These are phyloP conservation scores for Fusarium albidum DNA, from an alignment of 2,329 filamentous ascomycete genomes.

Conservation along the genomic window DNA sequence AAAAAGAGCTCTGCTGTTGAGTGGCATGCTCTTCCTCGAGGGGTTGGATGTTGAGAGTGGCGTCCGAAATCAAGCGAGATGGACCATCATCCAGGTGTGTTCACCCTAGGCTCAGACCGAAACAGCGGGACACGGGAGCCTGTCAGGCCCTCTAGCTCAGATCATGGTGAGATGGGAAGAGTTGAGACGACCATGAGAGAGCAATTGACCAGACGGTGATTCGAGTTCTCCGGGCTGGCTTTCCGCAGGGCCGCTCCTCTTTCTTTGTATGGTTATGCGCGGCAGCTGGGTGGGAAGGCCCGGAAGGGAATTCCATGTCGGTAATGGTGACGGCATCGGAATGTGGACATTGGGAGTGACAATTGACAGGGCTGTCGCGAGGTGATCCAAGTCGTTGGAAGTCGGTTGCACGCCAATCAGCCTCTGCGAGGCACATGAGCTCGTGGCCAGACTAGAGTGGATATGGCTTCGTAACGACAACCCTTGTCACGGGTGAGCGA, in stretches of 20 bases:
- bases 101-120: background rate
- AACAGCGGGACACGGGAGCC: background rate
- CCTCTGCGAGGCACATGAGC: slow-evolving; percentile 26
- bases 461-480: slow-evolving; percentile 32
- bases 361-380: slow-evolving; percentile 23
- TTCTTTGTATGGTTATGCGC: slow-evolving; percentile 7
- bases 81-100: too few relatives aligned
- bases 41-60: slow-evolving; percentile 13
- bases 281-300: background rate
- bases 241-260: slow-evolving; percentile 7
- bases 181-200: slow-evolving; percentile 7
- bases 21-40: slow-evolving; percentile 19
- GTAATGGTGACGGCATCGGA: slow-evolving; percentile 21
- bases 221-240: slow-evolving; percentile 1
- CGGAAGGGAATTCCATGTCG: slow-evolving; percentile 8
- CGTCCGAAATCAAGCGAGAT: slow-evolving; percentile 4
- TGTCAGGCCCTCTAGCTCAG: background rate
- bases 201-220: background rate
- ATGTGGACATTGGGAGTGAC: slow-evolving; percentile 6
- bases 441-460: slow-evolving; percentile 33
- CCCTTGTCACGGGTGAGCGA: slow-evolving; percentile 34
- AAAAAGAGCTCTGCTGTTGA: slow-evolving; percentile 8
- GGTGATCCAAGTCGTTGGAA: slow-evolving; percentile 33
- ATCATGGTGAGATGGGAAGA: background rate
- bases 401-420: slow-evolving; percentile 33